A percentile compares a stretch with the other conserved stretches of the same genome.
Conservation (phyloP, 2,329 filamentous ascomycete species). For the Allantophomopsis cytisporea region DNA sequence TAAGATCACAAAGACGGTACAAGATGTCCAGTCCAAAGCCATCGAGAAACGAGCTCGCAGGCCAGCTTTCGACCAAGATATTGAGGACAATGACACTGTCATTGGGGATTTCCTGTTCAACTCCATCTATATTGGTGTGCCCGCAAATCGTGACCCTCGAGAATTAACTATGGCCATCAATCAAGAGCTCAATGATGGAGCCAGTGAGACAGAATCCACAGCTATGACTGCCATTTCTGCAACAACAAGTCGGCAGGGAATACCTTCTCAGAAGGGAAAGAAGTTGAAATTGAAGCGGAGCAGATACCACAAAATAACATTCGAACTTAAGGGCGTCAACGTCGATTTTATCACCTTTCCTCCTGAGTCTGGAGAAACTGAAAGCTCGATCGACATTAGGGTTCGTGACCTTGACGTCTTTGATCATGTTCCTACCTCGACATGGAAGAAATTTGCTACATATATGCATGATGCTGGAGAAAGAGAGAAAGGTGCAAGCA, state of each 20-base stretch:
- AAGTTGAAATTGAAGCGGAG: constrained; percentile 69
- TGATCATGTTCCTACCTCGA: constrained; percentile 87
- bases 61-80: constrained; percentile 44
- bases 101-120: constrained; percentile 97
- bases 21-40: constrained; percentile 73
- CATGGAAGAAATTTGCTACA: constrained; percentile 96
- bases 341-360: constrained; percentile 75
- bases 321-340: constrained; percentile 76
- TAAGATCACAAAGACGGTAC: constrained; percentile 74
- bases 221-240: constrained; percentile 60
- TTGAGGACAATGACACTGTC: constrained; percentile 69
- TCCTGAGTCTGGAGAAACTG: constrained; percentile 61
- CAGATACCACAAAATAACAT: constrained; percentile 87
- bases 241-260: constrained; percentile 35
- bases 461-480: constrained; percentile 83
- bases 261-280: constrained; percentile 26
- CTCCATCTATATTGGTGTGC: constrained; percentile 93
- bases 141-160: constrained; percentile 70
- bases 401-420: constrained; percentile 79
- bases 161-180: constrained; percentile 80
- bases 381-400: constrained; percentile 77
- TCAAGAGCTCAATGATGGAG: constrained; percentile 70
- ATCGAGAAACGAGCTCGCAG: constrained; percentile 54
- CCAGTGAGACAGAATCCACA: constrained; percentile 81
- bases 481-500: constrained; percentile 72